Evolutionary conservation across 106 monocot genomes (phyloP), one percentile per base, ranked within the genome.

Genomic region (Apostasia ramifera): DNA sequence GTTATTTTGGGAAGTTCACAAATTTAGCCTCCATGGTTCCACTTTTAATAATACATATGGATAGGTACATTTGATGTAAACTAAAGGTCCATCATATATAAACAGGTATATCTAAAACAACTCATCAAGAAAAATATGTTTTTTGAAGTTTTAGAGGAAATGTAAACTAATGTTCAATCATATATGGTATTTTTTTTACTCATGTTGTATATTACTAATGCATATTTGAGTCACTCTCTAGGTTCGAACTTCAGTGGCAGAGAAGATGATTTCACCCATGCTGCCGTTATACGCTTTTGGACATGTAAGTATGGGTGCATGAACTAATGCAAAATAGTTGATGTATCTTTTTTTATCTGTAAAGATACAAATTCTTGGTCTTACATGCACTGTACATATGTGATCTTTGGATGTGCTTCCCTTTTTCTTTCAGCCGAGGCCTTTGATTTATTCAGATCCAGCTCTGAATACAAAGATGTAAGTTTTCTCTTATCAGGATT

Each of bases 261-360:
- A 47, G 78, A 79, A 13, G 77, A 49, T 55, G 80, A 77, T 49
- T 95, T 82, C 53, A 89, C 88, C 38, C 95, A 92, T 82, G 92
- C 86, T 63, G 84, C 84, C 66, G 82, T 86, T 0, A 84, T 92
- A 60, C 91, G 91, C 9, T 95, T 95, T 70, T 84, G 82, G 68
- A 84, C 89, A 66, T 37, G 91, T 95, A 89, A 85, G 77, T 37
- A 68, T 73, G 41, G 50, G 4, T 53, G n/a, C 26, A 53, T n/a
- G 45, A 48, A 3, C 2, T 56, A 61, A 10, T 37, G 49, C 3
- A 11, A 40, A 4, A 8, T 49, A 26, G 42, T 67, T 73, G 5
- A 8, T 4, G 49, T 37, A 49, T 1, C 40, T 49, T 9, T 39
- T 61, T 38, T 0, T 40, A 11, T 57, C 37, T 47, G 0, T 2